Conservation (phyloP, 495 filamentous ascomycete species). For the Parathielavia hyrcaniae region DNA sequence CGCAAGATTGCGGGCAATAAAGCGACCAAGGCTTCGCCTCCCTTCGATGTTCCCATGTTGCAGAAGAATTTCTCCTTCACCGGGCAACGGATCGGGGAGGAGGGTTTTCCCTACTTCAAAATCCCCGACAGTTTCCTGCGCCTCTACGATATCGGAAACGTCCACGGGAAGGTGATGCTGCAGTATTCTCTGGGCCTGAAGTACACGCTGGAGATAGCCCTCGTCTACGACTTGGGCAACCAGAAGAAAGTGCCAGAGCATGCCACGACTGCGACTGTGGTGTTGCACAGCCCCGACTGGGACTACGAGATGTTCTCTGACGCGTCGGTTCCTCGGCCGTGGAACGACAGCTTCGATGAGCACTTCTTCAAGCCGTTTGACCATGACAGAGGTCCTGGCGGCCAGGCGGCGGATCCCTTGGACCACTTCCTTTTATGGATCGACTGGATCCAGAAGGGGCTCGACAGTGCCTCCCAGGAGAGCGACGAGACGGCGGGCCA, state of each 20-base stretch:
- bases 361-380: constrained; percentile 11
- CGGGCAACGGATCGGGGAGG: not conserved
- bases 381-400: not conserved
- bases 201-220: constrained; percentile 21
- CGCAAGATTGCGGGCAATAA: not conserved
- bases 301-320: constrained; percentile 15
- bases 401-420: constrained; percentile 1
- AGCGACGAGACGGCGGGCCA: not conserved
- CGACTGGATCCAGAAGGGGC: constrained; percentile 17
- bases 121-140: constrained; percentile 6
- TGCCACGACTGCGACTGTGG: constrained; percentile 6
- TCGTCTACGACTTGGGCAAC: constrained; percentile 9
- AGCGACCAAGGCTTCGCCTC: not conserved
- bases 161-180: constrained; percentile 18
- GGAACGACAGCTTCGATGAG: constrained; percentile 15
- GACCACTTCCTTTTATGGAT: constrained; percentile 21
- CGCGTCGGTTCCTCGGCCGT: constrained; percentile 9
- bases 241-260: not conserved
- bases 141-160: not conserved
- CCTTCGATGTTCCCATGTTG: not conserved
- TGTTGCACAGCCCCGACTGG: constrained; percentile 20
- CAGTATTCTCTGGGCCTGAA: constrained; percentile 12
- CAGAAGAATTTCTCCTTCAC: not conserved
- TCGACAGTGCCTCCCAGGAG: constrained; percentile 10
- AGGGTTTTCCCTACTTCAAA: constrained; percentile 1